A percentile compares a stretch with the other conserved stretches of the same genome.
Conservation (phyloP, 495 filamentous ascomycete genomes). For the Podospora sp. region DNA sequence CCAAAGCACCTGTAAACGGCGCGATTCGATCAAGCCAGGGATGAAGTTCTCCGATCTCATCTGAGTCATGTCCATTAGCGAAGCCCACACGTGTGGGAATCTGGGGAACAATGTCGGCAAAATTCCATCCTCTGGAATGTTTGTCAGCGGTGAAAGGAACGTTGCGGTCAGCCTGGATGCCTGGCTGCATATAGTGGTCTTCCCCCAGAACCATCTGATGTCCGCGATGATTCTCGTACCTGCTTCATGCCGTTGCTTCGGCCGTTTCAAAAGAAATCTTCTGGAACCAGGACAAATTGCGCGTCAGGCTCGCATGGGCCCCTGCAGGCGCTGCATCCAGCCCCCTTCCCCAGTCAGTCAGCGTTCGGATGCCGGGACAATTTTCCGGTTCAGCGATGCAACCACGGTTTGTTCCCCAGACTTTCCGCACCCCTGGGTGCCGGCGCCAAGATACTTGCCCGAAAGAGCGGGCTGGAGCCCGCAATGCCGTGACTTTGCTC, state of each 20-base stretch:
- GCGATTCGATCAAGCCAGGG: neutral
- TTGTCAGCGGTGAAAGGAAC: neutral
- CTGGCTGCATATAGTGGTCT: neutral
- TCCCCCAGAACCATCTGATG: conserved; percentile 16
- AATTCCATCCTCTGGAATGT: conserved; percentile 6
- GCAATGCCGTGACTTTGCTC: conserved; percentile 19
- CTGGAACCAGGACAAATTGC: conserved; percentile 32
- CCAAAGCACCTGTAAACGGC: neutral
- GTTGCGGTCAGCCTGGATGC: conserved; percentile 5
- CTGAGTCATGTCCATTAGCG: conserved; percentile 12
- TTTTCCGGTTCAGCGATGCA: conserved; percentile 35
- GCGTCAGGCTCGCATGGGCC: conserved; percentile 19
- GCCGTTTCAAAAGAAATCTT: conserved; percentile 38
- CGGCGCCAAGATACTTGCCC: conserved; percentile 20
- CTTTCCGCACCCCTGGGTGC: conserved; percentile 37
- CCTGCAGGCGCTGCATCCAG: conserved; percentile 15
- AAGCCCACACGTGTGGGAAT: neutral
- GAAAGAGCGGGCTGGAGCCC: conserved; percentile 10
- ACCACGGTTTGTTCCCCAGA: conserved; percentile 37
- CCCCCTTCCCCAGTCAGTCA: conserved; percentile 7
- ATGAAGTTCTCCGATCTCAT: conserved; percentile 13
- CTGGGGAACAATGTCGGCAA: conserved; percentile 9
- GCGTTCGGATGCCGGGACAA: conserved; percentile 31
- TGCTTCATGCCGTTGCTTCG: conserved; percentile 30
- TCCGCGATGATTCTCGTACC: conserved; percentile 15